Evolutionary conservation across 139 green algal species (phyloP).

Genomic region (Chlamydomonas sp.): DNA sequence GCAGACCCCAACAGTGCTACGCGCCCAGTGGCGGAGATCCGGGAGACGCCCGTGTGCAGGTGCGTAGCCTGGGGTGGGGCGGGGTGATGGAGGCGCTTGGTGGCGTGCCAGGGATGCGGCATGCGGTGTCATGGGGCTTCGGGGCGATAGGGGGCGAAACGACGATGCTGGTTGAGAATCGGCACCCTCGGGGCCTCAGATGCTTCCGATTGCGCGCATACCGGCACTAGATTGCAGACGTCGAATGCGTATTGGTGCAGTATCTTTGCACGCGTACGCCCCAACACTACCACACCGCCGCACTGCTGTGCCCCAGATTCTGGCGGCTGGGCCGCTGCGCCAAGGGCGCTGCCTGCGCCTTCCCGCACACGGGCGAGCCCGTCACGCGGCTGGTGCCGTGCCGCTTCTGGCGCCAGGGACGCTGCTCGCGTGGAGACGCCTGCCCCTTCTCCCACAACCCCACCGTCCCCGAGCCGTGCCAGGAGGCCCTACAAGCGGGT

Average conservation of each 20-base stretch:
- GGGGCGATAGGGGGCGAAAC: too few relatives aligned
- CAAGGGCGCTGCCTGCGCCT: conserved; percentile 3
- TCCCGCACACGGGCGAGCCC: conserved; percentile 3
- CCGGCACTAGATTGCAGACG: too few relatives aligned
- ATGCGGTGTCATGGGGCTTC: too few relatives aligned
- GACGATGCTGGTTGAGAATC: too few relatives aligned
- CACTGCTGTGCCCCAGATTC: not conserved
- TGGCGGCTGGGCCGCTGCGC: conserved; percentile 27
- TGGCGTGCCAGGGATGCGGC: too few relatives aligned
- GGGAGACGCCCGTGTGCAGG: conserved; percentile 1
- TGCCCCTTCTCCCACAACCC: conserved; percentile 30
- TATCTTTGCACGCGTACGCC: too few relatives aligned
- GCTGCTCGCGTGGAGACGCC: not conserved
- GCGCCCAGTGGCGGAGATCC: conserved; percentile 11
- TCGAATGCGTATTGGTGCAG: too few relatives aligned
- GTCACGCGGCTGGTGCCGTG: conserved; percentile 17
- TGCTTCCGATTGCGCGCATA: too few relatives aligned
- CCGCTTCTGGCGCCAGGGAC: conserved; percentile 1
- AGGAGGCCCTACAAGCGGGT: too few relatives aligned
- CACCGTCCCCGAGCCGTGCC: not conserved
- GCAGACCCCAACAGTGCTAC: not conserved
- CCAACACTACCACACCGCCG: not conserved
- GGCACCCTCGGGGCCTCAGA: too few relatives aligned
- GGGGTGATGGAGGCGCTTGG: not conserved
- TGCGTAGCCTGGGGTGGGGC: not conserved